A percentile compares a stretch with the other conserved stretches of the same genome.
Conservation (phyloP, 202 grass and related monocot genomes). For the Setaria viridis region DNA sequence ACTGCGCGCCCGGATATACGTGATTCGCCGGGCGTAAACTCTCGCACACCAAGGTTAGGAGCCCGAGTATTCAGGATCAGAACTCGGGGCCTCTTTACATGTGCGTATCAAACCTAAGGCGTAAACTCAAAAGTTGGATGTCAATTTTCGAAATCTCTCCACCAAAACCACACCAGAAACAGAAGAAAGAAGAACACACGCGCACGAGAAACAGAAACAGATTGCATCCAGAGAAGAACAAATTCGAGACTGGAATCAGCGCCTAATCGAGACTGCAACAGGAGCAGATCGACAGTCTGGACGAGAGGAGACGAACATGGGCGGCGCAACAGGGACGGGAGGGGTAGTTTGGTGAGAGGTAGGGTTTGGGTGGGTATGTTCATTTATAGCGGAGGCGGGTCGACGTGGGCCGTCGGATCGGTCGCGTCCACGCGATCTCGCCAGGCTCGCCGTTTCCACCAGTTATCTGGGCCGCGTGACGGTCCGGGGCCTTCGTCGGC, state of each 20-base stretch:
- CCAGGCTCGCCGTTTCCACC: background rate
- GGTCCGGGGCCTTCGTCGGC: background rate
- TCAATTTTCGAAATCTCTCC: too few relatives aligned
- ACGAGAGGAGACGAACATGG: background rate
- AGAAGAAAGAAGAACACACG: background rate
- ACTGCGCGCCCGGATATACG: background rate
- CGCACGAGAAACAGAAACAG: too few relatives aligned
- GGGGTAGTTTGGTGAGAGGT: background rate
- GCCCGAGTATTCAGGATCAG: conserved; percentile 44
- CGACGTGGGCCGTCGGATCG: background rate
- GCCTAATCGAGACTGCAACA: background rate
- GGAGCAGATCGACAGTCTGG: background rate
- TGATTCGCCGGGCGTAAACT: background rate
- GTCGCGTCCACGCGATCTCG: background rate
- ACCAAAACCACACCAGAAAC: background rate
- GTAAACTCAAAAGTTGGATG: too few relatives aligned
- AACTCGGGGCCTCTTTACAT: conserved; percentile 53
- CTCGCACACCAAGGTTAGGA: conserved; percentile 56
- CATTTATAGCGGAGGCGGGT: background rate
- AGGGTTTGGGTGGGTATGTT: background rate
- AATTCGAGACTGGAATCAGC: background rate
- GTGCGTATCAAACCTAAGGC: conserved; percentile 1
- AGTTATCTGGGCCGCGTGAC: background rate
- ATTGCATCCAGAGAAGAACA: background rate
- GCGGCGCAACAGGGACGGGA: background rate